These are phyloP conservation scores for Houttuynia cordata DNA, from an alignment of 164 flowering plant species.

Conservation along the genomic window DNA sequence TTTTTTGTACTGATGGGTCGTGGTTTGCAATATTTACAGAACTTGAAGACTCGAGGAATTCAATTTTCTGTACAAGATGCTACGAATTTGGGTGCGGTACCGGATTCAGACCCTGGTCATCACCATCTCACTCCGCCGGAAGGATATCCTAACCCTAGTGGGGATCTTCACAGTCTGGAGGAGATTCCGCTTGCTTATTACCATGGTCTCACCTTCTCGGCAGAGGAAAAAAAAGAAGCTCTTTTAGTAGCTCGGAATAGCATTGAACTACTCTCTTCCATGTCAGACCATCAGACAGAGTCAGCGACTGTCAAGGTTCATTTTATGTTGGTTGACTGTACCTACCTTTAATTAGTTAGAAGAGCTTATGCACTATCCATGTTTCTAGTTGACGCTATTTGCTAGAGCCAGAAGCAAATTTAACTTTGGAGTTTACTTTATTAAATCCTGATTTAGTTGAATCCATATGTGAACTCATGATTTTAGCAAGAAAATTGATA, in stretches of 20 bases:
- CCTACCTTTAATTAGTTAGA: too few relatives aligned
- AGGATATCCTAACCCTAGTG: conserved; percentile 39
- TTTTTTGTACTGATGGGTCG: neutral
- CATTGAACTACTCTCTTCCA: conserved; percentile 63
- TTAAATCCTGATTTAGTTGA: too few relatives aligned
- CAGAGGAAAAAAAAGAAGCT: conserved; percentile 58
- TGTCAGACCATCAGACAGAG: conserved; percentile 36
- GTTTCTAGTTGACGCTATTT: too few relatives aligned
- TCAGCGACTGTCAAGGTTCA: conserved; percentile 44
- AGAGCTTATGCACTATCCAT: too few relatives aligned
- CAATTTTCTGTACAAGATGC: conserved; percentile 18
- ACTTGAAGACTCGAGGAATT: conserved; percentile 32
- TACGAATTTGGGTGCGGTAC: conserved; percentile 16
- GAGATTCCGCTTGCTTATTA: conserved; percentile 10
- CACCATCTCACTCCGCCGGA: conserved; percentile 38
- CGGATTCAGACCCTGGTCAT: conserved; percentile 38
- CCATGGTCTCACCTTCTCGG: conserved; percentile 25
- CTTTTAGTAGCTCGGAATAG: conserved; percentile 56
- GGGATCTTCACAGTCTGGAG: conserved; percentile 18
- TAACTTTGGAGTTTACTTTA: too few relatives aligned
- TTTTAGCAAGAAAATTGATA: too few relatives aligned
- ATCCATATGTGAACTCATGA: too few relatives aligned
- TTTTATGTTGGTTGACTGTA: too few relatives aligned
- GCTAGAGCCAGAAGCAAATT: too few relatives aligned
- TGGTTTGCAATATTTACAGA: conserved; percentile 19